Conservation (phyloP, 371 early-diverging fungal genomes). For the Mucor plumbeus region DNA sequence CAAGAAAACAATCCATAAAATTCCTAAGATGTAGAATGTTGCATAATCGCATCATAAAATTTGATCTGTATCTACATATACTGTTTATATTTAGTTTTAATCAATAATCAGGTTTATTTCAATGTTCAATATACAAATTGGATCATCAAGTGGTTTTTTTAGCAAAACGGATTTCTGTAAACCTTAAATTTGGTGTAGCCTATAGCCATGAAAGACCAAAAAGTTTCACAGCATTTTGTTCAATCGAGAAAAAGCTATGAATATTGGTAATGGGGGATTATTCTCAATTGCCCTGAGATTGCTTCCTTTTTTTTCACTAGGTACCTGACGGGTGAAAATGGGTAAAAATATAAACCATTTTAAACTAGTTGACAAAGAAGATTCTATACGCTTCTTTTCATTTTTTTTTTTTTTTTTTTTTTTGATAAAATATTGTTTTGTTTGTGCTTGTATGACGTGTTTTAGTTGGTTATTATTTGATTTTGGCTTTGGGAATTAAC, state of each 20-base stretch:
- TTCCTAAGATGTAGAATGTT: too few relatives aligned
- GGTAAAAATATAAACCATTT: neutral
- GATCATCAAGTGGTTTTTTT: too few relatives aligned
- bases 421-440: neutral
- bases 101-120: too few relatives aligned
- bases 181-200: constrained; percentile 17
- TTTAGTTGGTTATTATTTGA: neutral
- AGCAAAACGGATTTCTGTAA: constrained; percentile 16
- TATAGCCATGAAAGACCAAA: neutral
- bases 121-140: too few relatives aligned
- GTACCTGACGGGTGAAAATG: neutral
- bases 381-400: neutral
- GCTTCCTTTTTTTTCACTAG: neutral
- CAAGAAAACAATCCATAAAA: too few relatives aligned
- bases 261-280: neutral
- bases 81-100: too few relatives aligned
- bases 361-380: neutral
- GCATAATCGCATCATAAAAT: too few relatives aligned
- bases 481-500: constrained; percentile 1
- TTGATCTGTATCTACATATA: too few relatives aligned
- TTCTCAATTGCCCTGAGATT: neutral
- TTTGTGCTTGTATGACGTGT: constrained; percentile 17
- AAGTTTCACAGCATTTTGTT: neutral
- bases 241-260: neutral
- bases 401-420: too few relatives aligned